Conservation (phyloP, 257 asterid species). For the Euphrasia confusa region DNA sequence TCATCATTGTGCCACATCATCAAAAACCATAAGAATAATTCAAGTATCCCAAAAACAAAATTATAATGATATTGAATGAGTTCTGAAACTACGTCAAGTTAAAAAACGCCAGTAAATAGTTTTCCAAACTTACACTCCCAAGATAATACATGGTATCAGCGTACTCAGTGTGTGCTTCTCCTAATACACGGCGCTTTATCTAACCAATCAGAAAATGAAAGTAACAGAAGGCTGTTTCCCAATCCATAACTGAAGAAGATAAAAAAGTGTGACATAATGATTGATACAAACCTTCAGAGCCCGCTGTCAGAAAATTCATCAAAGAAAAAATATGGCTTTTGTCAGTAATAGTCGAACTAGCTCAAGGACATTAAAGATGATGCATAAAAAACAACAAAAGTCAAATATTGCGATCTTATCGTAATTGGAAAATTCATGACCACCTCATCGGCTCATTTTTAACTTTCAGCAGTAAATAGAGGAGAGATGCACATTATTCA, state of each 20-base stretch:
- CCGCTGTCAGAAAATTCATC: slow-evolving; percentile 53
- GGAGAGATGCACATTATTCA: slow-evolving; percentile 4
- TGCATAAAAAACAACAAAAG: slow-evolving; percentile 15
- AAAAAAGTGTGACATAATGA: slow-evolving; percentile 22
- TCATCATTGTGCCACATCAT: not conserved
- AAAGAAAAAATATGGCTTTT: slow-evolving; percentile 21
- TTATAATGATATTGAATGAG: not conserved
- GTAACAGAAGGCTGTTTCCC: slow-evolving; percentile 23
- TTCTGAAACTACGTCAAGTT: not conserved
- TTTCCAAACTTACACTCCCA: slow-evolving; percentile 63
- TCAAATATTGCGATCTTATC: not conserved
- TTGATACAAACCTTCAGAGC: slow-evolving; percentile 71
- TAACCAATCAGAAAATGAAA: slow-evolving; percentile 31
- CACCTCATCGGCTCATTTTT: slow-evolving; percentile 12
- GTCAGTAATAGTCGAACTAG: slow-evolving; percentile 28
- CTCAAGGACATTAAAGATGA: not conserved
- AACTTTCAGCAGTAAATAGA: slow-evolving; percentile 4
- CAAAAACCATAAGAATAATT: slow-evolving; percentile 7
- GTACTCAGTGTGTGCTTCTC: slow-evolving; percentile 75
- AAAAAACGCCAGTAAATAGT: not conserved
- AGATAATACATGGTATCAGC: slow-evolving; percentile 93
- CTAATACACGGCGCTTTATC: slow-evolving; percentile 85
- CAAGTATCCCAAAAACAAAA: not conserved
- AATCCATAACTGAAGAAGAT: slow-evolving; percentile 26
- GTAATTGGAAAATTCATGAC: slow-evolving; percentile 15